Evolutionary conservation across 768 basidiomycete genomes (phyloP).

Genomic region (Lactifluus hygrophoroides): DNA sequence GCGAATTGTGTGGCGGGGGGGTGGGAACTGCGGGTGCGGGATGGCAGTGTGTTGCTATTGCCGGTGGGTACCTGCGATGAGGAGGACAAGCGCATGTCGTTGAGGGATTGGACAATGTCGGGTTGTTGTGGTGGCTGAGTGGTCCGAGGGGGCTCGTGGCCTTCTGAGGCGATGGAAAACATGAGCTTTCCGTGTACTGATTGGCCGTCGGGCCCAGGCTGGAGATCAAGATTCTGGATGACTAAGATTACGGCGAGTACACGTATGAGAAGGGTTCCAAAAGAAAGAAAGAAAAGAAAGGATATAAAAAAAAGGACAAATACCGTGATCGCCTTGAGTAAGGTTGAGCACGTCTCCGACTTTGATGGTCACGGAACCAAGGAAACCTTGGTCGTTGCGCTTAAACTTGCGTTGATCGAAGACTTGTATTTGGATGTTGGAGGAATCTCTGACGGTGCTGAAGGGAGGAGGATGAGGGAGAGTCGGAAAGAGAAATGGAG

Average conservation of each 20-base stretch:
- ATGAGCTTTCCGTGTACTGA: constrained; percentile 79
- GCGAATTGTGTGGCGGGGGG: neutral
- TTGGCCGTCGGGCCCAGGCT: constrained; percentile 62
- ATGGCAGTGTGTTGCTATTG: neutral
- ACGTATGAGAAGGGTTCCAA: neutral
- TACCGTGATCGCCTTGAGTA: constrained; percentile 27
- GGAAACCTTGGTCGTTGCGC: constrained; percentile 70
- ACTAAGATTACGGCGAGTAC: constrained; percentile 30
- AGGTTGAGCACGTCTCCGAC: constrained; percentile 34
- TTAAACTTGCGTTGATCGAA: constrained; percentile 88
- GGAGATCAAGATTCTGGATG: constrained; percentile 66
- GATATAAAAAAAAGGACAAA: neutral
- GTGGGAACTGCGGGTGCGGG: constrained; percentile 10
- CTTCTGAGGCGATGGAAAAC: constrained; percentile 40
- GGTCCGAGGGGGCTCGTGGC: constrained; percentile 15
- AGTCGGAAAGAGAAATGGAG: neutral
- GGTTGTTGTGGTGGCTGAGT: constrained; percentile 19
- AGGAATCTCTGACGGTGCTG: constrained; percentile 65
- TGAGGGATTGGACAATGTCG: constrained; percentile 9
- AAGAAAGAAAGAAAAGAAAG: neutral
- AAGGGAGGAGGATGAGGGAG: constrained; percentile 9
- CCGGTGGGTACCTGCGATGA: neutral
- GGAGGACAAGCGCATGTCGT: constrained; percentile 10
- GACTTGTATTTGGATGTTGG: constrained; percentile 74
- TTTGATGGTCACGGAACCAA: constrained; percentile 41